These are phyloP conservation scores for Saccharomycopsis oosterbeekiorum DNA, from an alignment of 805 yeast species.

Conservation along the genomic window DNA sequence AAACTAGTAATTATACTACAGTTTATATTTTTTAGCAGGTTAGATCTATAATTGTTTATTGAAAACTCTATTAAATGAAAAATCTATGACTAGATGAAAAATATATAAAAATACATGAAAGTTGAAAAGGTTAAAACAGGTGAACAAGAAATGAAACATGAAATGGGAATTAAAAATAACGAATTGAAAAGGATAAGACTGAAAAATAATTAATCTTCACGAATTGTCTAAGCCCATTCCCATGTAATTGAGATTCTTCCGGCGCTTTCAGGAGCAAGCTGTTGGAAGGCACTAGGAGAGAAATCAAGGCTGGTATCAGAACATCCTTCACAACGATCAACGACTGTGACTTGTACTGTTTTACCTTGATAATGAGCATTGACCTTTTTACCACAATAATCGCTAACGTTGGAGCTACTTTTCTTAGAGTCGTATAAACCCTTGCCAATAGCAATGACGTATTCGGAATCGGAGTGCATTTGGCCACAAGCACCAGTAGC, in stretches of 20 bases:
- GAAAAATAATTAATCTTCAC: neutral
- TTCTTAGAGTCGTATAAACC: conserved; percentile 27
- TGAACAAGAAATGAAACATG: neutral
- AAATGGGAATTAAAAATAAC: neutral
- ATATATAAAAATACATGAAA: neutral
- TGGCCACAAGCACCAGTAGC: conserved; percentile 19
- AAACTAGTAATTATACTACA: neutral
- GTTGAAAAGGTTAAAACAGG: neutral
- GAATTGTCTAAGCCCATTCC: conserved; percentile 3
- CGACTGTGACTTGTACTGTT: conserved; percentile 42
- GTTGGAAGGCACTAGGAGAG: conserved; percentile 40
- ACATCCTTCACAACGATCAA: conserved; percentile 46
- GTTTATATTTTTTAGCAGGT: neutral
- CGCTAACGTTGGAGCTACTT: conserved; percentile 21
- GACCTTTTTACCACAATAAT: conserved; percentile 42
- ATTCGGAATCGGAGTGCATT: conserved; percentile 11
- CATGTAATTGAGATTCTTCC: conserved; percentile 12
- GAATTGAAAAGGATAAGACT: neutral
- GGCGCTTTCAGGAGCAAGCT: conserved; percentile 31
- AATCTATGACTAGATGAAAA: neutral
- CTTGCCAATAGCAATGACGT: conserved; percentile 41
- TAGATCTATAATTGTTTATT: neutral
- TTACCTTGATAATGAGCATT: conserved; percentile 38
- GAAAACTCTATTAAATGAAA: neutral
- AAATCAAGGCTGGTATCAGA: conserved; percentile 38